Conservation (phyloP, 2,329 filamentous ascomycete species). For the Parastagonospora nodorum region DNA sequence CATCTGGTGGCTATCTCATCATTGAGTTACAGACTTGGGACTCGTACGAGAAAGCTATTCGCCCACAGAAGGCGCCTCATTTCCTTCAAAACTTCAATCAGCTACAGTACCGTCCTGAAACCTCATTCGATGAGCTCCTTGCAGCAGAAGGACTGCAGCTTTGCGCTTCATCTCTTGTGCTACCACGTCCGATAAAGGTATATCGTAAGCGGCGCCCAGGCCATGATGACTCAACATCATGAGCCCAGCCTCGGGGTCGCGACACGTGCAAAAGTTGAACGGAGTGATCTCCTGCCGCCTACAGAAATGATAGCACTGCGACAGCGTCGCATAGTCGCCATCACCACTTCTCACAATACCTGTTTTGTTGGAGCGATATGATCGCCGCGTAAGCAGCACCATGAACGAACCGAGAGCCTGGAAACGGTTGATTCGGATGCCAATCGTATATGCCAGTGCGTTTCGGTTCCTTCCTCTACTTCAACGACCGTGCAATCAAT, state of each 20-base stretch:
- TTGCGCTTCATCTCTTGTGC: constrained; percentile 32
- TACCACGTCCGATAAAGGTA: constrained; percentile 41
- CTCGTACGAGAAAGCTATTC: constrained; percentile 44
- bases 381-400: not conserved
- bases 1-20: constrained; percentile 35
- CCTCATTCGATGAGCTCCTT: constrained; percentile 38
- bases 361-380: too few species aligned
- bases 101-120: constrained; percentile 40
- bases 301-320: too few species aligned
- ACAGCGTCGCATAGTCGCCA: too few species aligned
- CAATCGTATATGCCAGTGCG: not conserved
- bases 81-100: constrained; percentile 30
- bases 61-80: constrained; percentile 39
- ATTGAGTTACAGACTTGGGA: constrained; percentile 45
- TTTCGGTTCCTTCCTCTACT: constrained; percentile 9
- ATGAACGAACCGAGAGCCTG: constrained; percentile 1
- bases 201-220: constrained; percentile 34
- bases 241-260: too few species aligned
- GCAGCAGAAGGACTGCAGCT: constrained; percentile 31
- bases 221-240: too few species aligned
- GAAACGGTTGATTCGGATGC: constrained; percentile 6
- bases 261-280: too few species aligned
- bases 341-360: too few species aligned
- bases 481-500: constrained; percentile 11
- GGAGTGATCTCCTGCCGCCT: too few species aligned